Conservation (phyloP, 225 moss, liverwort and hornwort species). For the Polytrichum commune region DNA sequence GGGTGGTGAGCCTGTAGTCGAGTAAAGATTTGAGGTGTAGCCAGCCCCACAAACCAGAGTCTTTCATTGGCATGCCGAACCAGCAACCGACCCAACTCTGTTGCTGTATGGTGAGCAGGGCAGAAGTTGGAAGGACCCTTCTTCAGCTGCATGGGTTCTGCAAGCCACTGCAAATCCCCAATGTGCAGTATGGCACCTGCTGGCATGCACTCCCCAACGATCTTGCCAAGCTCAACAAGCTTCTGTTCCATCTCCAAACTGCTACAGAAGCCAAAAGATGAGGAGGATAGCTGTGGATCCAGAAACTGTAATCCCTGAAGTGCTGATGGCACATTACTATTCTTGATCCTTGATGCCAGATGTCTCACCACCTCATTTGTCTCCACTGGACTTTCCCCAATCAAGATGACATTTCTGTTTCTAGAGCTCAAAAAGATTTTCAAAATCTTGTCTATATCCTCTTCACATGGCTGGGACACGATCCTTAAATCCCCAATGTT, state of each 20-base stretch:
- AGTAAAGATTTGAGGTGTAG: slow-evolving; percentile 34
- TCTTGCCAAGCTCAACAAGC: slow-evolving; percentile 60
- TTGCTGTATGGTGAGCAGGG: slow-evolving; percentile 48
- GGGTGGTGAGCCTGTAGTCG: slow-evolving; percentile 45
- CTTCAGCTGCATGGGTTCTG: slow-evolving; percentile 54
- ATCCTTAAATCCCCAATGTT: slow-evolving; percentile 6
- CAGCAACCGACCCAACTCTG: slow-evolving; percentile 57
- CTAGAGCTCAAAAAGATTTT: slow-evolving; percentile 37
- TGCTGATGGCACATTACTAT: slow-evolving; percentile 35
- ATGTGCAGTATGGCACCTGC: slow-evolving; percentile 69
- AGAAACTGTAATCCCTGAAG: slow-evolving; percentile 51
- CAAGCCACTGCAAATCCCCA: slow-evolving; percentile 83
- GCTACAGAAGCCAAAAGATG: slow-evolving; percentile 59
- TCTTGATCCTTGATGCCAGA: slow-evolving; percentile 47
- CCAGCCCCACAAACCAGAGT: slow-evolving; percentile 75
- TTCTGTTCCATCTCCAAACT: slow-evolving; percentile 70
- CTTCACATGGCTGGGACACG: slow-evolving; percentile 19
- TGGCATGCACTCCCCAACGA: slow-evolving; percentile 72
- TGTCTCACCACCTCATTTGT: slow-evolving; percentile 38
- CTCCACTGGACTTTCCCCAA: slow-evolving; percentile 33
- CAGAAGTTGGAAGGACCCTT: slow-evolving; percentile 46
- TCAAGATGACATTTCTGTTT: slow-evolving; percentile 55
- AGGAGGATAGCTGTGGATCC: slow-evolving; percentile 58
- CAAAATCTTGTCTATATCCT: slow-evolving; percentile 49
- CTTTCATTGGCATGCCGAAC: slow-evolving; percentile 40